Percentiles rank a stretch among this genome's conserved stretches.
phyloP scores from a whole-genome alignment of 1,139 yeast species.

The Diutina sp. region DNA sequence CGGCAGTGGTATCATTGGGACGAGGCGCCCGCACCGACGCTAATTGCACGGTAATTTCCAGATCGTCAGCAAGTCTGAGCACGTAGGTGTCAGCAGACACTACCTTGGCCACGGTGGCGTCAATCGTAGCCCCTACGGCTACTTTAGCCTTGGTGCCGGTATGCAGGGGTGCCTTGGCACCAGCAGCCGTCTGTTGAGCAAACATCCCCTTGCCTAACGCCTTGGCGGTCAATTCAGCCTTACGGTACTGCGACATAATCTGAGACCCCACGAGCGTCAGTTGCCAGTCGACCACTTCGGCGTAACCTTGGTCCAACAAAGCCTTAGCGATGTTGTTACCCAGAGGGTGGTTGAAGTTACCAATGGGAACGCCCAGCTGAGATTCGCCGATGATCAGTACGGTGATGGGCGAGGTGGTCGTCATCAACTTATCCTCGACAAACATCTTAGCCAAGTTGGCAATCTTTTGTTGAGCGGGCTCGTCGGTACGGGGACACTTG shows the following conservation, averaged over 20 bases:
- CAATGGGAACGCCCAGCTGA: slow-evolving; percentile 53
- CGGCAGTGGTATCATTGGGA: slow-evolving; percentile 39
- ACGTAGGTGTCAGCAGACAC: slow-evolving; percentile 59
- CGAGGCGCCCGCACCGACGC: slow-evolving; percentile 69
- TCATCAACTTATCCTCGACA: slow-evolving; percentile 56
- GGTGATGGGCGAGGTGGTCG: slow-evolving; percentile 39
- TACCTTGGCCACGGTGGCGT: slow-evolving; percentile 46
- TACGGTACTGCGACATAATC: slow-evolving; percentile 48
- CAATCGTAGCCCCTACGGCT: slow-evolving; percentile 29
- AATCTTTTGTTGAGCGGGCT: slow-evolving; percentile 21
- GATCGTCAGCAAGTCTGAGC: slow-evolving; percentile 32
- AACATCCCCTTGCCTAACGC: slow-evolving; percentile 50
- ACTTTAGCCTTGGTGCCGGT: slow-evolving; percentile 4
- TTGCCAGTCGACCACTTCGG: slow-evolving; percentile 76
- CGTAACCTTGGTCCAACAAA: slow-evolving; percentile 57
- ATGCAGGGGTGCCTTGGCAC: slow-evolving; percentile 11
- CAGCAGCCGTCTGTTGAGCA: slow-evolving; percentile 22
- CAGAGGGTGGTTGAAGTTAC: slow-evolving; percentile 56
- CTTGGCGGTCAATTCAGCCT: slow-evolving; percentile 58
- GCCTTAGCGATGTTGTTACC: slow-evolving; percentile 55
- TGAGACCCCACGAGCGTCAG: slow-evolving; percentile 57
- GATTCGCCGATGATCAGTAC: slow-evolving; percentile 49
- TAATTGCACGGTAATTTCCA: slow-evolving; percentile 53
- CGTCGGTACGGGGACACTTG: slow-evolving; percentile 57
- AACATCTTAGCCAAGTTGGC: slow-evolving; percentile 58